Evolutionary conservation across 176 grass and related monocot genomes (phyloP).

Genomic region (Thinopyrum elongatum): DNA sequence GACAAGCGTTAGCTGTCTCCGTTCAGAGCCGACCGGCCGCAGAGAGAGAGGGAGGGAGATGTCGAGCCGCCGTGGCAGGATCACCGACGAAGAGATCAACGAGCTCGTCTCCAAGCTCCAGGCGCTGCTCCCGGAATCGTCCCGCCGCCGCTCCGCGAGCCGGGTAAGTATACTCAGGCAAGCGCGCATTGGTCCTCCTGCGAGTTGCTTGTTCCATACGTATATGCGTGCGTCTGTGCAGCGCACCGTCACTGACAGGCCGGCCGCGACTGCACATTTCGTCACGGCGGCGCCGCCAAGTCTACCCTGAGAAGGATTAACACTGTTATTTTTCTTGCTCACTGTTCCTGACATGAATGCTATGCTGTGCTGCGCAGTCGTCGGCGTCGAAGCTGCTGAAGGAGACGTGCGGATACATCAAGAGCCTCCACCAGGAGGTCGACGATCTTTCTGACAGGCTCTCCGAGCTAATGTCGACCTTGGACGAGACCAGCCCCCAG

Average conservation of each 20-base stretch:
- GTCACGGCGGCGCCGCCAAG: constrained; percentile 12
- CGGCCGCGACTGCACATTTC: neutral
- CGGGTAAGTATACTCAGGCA: constrained; percentile 45
- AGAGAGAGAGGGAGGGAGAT: constrained; percentile 9
- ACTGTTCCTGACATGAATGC: neutral
- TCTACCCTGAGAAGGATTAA: neutral
- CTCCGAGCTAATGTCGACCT: constrained; percentile 65
- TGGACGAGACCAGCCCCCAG: constrained; percentile 74
- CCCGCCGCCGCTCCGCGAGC: constrained; percentile 51
- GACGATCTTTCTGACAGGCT: constrained; percentile 80
- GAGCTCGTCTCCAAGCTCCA: constrained; percentile 95
- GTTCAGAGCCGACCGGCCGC: neutral
- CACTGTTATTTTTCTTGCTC: neutral
- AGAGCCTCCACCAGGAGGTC: constrained; percentile 81
- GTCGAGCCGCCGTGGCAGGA: constrained; percentile 65
- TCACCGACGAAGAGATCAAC: constrained; percentile 94
- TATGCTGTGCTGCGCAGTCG: constrained; percentile 34
- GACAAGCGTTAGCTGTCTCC: neutral
- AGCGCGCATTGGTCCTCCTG: neutral
- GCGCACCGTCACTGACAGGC: neutral
- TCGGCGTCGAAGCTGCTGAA: constrained; percentile 88
- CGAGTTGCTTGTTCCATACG: neutral
- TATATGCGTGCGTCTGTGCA: neutral
- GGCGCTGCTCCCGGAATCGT: constrained; percentile 71
- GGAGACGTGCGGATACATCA: constrained; percentile 93